phyloP scores from a whole-genome alignment of 352 stramenopile genomes.

The Phytophthora pisi region DNA sequence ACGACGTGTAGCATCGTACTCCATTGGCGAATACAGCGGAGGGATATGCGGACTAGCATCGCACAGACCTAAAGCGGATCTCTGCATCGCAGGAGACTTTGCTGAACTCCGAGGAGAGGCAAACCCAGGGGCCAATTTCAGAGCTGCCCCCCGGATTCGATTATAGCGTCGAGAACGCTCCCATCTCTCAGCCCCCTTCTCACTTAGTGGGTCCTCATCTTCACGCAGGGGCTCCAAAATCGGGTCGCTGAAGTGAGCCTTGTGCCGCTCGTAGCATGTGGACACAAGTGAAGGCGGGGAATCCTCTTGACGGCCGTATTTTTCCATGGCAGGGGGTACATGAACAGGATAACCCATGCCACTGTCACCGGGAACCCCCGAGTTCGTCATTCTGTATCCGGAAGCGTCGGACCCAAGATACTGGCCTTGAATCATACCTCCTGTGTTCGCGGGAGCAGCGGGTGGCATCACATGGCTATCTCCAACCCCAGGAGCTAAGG shows the following conservation, averaged over 20 bases:
- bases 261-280: constrained; percentile 70
- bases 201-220: constrained; percentile 79
- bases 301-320: constrained; percentile 53
- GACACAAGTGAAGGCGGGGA: constrained; percentile 64
- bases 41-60: constrained; percentile 22
- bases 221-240: constrained; percentile 71
- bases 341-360: constrained; percentile 24
- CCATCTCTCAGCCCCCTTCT: constrained; percentile 71
- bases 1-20: constrained; percentile 39
- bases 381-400: constrained; percentile 24
- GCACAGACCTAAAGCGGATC: constrained; percentile 9
- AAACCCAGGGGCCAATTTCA: constrained; percentile 74
- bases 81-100: constrained; percentile 19
- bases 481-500: not conserved
- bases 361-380: constrained; percentile 12
- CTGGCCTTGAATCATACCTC: constrained; percentile 26
- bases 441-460: constrained; percentile 15
- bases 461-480: constrained; percentile 13
- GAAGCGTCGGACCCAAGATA: constrained; percentile 28
- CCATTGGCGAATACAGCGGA: constrained; percentile 34
- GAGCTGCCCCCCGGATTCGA: constrained; percentile 54
- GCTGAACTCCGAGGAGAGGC: constrained; percentile 28
- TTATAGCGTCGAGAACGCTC: constrained; percentile 71
- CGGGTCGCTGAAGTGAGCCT: constrained; percentile 72
- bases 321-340: constrained; percentile 25